Base-by-base conservation (phyloP, 192 early-diverging fungal species). In the Gaertneriomyces semiglobifer region DNA sequence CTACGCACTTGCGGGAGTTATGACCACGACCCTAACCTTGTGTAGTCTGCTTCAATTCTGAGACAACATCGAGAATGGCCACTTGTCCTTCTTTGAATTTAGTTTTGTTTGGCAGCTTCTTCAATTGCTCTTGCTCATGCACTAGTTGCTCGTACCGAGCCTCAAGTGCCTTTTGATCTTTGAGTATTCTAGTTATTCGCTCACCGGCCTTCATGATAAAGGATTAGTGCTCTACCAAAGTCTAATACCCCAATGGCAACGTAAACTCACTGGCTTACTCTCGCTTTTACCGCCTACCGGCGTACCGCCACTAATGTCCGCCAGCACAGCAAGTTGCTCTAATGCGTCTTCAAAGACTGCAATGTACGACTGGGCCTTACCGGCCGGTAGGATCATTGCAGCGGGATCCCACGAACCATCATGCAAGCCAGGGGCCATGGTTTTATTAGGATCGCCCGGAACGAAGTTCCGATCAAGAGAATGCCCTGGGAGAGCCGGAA, bases 291-390 rank as follows among this genome's bases (percentile, higher is more conserved):
- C 25, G 25, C 25, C 25, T 33, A 33, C 25, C 25, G 25, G 25
- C 58, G 46, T 56, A 63, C 11, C 42, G 7, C 66, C 66, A 4
- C 42, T 61, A 11, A 84, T 82, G 42, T 82, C 78, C 12, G 65
- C 78, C 50, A 84, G 65, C 3, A 86, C 80, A 4, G 69, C 74
- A 1, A 86, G 70, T 59, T 86, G 84, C 43, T 86, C 81, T 7
- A 82, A 43, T 40, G 84, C 79, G 67, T 86, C 84, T 40, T 86
- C 80, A 58, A 85, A 78, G 39, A 83, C 77, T 18, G 79, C 74
- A 42, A 80, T 78, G 68, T 81, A 81, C 3, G 69, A 61, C 44
- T 83, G 79, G 10, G 77, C 70, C 68, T 77, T 79, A n/a, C 66
- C 66, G 12, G 66, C 58, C 42, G 66, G 66, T 12, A 68, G 25